Evolutionary conservation across 163 green algal species (phyloP).

Genomic region (Scenedesmus sp.): DNA sequence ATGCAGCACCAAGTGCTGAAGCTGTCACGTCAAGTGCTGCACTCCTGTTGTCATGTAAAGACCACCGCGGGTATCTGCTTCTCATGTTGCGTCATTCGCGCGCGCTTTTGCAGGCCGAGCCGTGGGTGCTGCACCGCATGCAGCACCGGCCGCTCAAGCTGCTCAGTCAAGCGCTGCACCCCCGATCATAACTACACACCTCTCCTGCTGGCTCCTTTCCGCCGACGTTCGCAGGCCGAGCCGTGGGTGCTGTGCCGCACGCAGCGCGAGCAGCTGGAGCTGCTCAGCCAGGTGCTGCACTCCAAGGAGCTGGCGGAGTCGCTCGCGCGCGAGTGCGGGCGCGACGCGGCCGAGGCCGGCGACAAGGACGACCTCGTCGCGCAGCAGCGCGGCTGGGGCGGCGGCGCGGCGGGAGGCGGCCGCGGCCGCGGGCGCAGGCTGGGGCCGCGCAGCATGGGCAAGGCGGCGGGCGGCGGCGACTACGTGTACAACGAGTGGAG

Average conservation of each 20-base stretch:
- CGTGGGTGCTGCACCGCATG: too few relatives aligned
- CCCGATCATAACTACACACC: too few relatives aligned
- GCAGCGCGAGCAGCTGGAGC: slow-evolving; percentile 30
- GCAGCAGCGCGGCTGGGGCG: neutral
- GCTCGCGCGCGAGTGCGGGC: neutral
- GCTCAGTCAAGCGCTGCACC: too few relatives aligned
- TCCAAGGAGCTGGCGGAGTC: slow-evolving; percentile 18
- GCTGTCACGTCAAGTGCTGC: too few relatives aligned
- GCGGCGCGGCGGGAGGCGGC: neutral
- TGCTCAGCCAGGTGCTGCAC: slow-evolving; percentile 43
- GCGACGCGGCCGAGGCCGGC: neutral
- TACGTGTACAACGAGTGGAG: slow-evolving; percentile 31
- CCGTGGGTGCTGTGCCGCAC: slow-evolving; percentile 28
- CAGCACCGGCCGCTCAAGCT: too few relatives aligned
- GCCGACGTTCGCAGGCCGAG: neutral
- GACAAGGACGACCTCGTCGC: slow-evolving; percentile 38
- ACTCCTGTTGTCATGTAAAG: too few relatives aligned
- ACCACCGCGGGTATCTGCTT: too few relatives aligned
- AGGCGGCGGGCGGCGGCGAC: neutral
- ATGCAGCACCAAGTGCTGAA: too few relatives aligned
- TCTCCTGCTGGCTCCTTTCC: neutral
- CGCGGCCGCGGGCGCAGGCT: slow-evolving; percentile 1
- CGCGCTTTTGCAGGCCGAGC: neutral
- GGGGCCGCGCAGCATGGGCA: neutral
- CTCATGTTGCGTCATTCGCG: too few relatives aligned